A percentile compares a stretch with the other conserved stretches of the same genome.
These are phyloP conservation scores for Candida nemodendra DNA, from an alignment of 805 yeast species.

Conservation along the genomic window DNA sequence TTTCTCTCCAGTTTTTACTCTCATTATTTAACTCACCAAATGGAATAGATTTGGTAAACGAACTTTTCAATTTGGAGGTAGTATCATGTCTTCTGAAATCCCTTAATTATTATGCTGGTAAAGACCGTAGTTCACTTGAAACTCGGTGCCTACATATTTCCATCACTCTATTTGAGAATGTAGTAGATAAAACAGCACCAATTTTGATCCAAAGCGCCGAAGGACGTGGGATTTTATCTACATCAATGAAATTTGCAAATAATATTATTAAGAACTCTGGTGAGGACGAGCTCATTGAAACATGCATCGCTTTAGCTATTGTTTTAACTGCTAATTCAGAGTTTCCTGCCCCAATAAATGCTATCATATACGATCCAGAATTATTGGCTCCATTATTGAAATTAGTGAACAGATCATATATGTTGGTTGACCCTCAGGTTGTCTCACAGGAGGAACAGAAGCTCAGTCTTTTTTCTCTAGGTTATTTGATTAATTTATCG, in stretches of 20 bases:
- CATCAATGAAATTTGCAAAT: conserved; percentile 1
- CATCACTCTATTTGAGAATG: conserved; percentile 1
- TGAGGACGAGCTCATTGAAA: conserved; percentile 4
- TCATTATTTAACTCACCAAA: conserved; percentile 1
- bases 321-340: conserved; percentile 10
- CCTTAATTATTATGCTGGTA: background rate
- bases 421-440: conserved; percentile 5
- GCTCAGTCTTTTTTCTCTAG: conserved; percentile 20
- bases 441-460: conserved; percentile 7
- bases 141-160: background rate
- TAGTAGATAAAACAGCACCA: background rate
- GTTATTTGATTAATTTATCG: conserved; percentile 16
- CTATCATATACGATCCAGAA: conserved; percentile 4
- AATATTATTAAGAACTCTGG: background rate
- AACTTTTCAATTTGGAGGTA: conserved; percentile 2
- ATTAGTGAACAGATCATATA: conserved; percentile 11
- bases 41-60: background rate
- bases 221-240: background rate
- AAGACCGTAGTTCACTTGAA: background rate
- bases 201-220: background rate
- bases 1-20: conserved; percentile 8
- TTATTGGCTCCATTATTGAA: conserved; percentile 11
- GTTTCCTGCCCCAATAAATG: background rate
- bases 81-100: conserved; percentile 2
- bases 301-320: conserved; percentile 13